Evolutionary conservation across 352 stramenopile genomes (phyloP).

Genomic region (Globisporangium carolinianum): DNA sequence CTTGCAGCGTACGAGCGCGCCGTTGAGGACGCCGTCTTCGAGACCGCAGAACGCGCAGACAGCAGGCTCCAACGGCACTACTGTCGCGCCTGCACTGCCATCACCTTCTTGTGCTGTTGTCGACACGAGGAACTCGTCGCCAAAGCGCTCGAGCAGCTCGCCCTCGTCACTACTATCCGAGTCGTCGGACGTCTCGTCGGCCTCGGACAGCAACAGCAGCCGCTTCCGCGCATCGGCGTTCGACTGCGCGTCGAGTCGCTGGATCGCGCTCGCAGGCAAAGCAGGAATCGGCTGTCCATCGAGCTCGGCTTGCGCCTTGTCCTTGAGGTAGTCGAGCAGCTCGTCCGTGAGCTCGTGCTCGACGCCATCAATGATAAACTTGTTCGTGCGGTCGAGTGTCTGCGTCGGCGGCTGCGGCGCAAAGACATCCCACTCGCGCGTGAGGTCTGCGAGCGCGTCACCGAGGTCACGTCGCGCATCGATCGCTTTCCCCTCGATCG

Average conservation of each 20-base stretch:
- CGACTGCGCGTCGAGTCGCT: conserved; percentile 17
- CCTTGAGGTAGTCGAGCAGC: conserved; percentile 56
- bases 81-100: no score
- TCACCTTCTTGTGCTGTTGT: not conserved
- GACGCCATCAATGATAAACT: conserved; percentile 69
- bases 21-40: conserved; percentile 62
- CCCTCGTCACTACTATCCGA: conserved; percentile 26
- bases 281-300: conserved; percentile 39
- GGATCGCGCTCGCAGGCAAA: conserved; percentile 30
- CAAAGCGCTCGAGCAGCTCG: conserved; percentile 51
- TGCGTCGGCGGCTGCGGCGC: conserved; percentile 30
- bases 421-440: conserved; percentile 57
- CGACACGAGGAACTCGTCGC: conserved; percentile 26
- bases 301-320: conserved; percentile 54
- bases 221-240: conserved; percentile 3
- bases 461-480: conserved; percentile 44
- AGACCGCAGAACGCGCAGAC: conserved; percentile 52
- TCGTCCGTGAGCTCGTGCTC: conserved; percentile 69
- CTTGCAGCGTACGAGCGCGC: conserved; percentile 34
- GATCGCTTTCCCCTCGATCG: conserved; percentile 57
- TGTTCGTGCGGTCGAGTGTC: conserved; percentile 47
- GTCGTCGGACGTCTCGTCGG: conserved; percentile 26
- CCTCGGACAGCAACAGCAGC: conserved; percentile 1
- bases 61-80: not conserved
- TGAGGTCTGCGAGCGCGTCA: conserved; percentile 50